Evolutionary conservation across 345 rosid species (phyloP).

Genomic region (Moricandia arvensis): DNA sequence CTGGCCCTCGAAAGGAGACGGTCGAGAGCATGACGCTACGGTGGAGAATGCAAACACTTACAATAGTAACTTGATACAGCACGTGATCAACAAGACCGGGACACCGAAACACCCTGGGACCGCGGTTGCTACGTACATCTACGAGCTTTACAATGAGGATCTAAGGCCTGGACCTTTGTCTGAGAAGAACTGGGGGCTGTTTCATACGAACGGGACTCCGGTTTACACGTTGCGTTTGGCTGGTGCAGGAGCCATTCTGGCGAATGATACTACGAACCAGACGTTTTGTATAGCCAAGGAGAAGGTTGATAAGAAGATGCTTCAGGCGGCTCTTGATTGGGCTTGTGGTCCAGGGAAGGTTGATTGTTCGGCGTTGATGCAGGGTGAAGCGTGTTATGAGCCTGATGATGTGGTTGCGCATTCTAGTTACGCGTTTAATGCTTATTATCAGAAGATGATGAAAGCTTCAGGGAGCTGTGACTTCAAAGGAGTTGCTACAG

Average conservation of each 20-base stretch:
- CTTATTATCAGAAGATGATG: conserved; percentile 76
- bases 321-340: conserved; percentile 99
- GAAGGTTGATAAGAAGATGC: conserved; percentile 78
- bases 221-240: conserved; percentile 72
- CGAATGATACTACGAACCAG: conserved; percentile 95
- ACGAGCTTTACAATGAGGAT: conserved; percentile 97
- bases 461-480: conserved; percentile 86
- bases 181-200: conserved; percentile 96
- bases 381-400: conserved; percentile 80
- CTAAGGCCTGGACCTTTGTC: conserved; percentile 61
- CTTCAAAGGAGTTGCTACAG: conserved; percentile 86
- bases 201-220: conserved; percentile 65
- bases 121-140: conserved; percentile 73
- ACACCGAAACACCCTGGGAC: conserved; percentile 89
- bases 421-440: conserved; percentile 81
- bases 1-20: conserved; percentile 95
- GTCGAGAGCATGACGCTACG: conserved; percentile 71
- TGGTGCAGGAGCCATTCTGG: conserved; percentile 76
- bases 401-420: conserved; percentile 80
- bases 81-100: conserved; percentile 81
- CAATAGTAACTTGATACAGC: conserved; percentile 90
- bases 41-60: conserved; percentile 84
- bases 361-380: conserved; percentile 76
- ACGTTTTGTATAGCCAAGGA: conserved; percentile 81
- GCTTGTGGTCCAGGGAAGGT: conserved; percentile 99